Evolutionary conservation across 495 filamentous ascomycete genomes (phyloP).

Genomic region (Viridothelium virens): DNA sequence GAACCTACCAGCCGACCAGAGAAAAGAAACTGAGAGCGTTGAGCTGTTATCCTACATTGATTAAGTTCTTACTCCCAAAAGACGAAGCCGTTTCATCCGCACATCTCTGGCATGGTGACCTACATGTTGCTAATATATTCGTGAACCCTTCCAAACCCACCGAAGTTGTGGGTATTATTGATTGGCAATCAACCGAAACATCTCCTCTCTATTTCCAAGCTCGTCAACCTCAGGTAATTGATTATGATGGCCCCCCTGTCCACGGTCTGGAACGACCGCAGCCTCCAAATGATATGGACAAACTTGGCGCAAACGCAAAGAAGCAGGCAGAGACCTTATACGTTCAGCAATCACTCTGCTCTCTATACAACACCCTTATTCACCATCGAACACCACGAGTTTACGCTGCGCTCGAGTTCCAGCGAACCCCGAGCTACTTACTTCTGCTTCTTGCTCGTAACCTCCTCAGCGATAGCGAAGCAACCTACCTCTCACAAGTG

Average conservation of each 20-base stretch:
- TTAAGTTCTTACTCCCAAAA: background rate
- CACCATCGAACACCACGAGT: background rate
- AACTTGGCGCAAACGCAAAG: background rate
- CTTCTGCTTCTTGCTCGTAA: background rate
- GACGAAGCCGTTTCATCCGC: background rate
- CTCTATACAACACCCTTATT: background rate
- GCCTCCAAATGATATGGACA: background rate
- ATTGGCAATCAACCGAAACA: conserved; percentile 8
- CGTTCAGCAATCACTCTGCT: background rate
- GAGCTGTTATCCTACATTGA: conserved; percentile 2
- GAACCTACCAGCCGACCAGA: background rate
- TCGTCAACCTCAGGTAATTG: conserved; percentile 10
- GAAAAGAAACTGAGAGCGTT: conserved; percentile 1
- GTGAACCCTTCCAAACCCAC: background rate
- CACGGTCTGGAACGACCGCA: background rate
- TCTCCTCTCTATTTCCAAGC: conserved; percentile 12
- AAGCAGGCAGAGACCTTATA: background rate
- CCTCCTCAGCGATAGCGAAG: background rate
- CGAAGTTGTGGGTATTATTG: conserved; percentile 9
- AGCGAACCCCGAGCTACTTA: background rate
- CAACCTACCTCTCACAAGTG: background rate
- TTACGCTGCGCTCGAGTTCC: background rate
- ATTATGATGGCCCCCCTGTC: background rate
- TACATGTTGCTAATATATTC: conserved; percentile 13
- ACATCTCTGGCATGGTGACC: conserved; percentile 13